Base-by-base conservation (phyloP, 2,329 filamentous ascomycete genomes). In the Pseudogymnoascus verrucosus region DNA sequence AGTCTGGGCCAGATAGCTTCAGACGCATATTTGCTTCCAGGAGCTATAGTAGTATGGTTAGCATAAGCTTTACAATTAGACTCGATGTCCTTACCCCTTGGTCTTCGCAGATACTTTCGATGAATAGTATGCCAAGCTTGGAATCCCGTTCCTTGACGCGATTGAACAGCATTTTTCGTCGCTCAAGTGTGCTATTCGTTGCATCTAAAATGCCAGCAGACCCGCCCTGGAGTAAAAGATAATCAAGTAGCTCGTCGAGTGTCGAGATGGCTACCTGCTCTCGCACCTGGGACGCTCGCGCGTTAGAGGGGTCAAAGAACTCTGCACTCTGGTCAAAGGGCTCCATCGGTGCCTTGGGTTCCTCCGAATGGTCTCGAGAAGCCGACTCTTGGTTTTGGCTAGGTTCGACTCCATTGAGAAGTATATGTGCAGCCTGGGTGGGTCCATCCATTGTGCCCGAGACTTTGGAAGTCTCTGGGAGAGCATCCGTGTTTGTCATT, bases 11-110 rank as follows among this genome's bases (percentile, higher is more conserved):
- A 3, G 91, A 96, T 5, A 98, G 85, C 79, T 98, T 98, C 66
- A 98, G 79, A 28, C 93, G 91, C 92, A 98, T 98, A 73, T 98
- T 98, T 16, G 93, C 91, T 75, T 98, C 93, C 39, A 98, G 81
- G 26, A 98, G 80, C 75, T 86, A 65, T 6, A 44, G 28, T 42
- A 23, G 19, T 31, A 21, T 16, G 19, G 37, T 68, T 65, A 69
- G 66, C 47, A 40, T 47, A 10, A 28, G 12, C 36, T 61, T 62
- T 8, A 36, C 44, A 11, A 47, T 23, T 19, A 21, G 54, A 23
- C 6, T 57, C 57, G 7, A 5, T 19, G 5, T n/a, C 8, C 12
- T 71, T 66, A 84, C 81, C 68, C 85, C 85, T 65, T 90, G 82
- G 69, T 98, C 93, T 65, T 91, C 83, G 75, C 95, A 99, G 62